Evolutionary conservation across 441 rosid genomes (phyloP).

Genomic region (Gossypium schwendimanii): DNA sequence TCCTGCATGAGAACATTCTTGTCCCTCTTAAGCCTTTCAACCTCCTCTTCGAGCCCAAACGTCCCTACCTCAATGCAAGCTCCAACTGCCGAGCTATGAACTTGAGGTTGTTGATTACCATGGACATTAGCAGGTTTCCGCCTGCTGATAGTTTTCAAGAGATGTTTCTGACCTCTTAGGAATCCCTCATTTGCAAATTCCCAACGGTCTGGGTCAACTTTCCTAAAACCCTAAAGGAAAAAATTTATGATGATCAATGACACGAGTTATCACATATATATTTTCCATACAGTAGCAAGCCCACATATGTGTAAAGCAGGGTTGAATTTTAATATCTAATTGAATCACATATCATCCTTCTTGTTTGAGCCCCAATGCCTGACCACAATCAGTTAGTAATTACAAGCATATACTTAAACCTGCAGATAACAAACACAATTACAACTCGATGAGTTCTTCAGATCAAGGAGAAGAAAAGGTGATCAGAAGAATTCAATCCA

Average conservation of each 20-base stretch:
- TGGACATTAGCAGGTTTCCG: conserved; percentile 46
- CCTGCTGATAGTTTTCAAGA: conserved; percentile 42
- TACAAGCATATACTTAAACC: conserved; percentile 16
- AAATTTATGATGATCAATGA: conserved; percentile 4
- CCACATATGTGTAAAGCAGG: conserved; percentile 2
- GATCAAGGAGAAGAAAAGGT: neutral
- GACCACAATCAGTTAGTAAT: conserved; percentile 13
- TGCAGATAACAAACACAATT: conserved; percentile 11
- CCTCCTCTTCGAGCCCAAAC: conserved; percentile 55
- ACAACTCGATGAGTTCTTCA: conserved; percentile 9
- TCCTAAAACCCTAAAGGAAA: conserved; percentile 47
- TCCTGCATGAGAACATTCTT: conserved; percentile 57
- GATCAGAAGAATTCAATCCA: neutral
- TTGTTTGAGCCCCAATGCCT: conserved; percentile 5
- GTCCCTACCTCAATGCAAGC: conserved; percentile 66
- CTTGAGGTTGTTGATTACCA: conserved; percentile 43
- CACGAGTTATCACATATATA: neutral
- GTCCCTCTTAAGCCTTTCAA: conserved; percentile 48
- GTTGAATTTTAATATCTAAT: neutral
- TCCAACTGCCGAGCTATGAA: conserved; percentile 43
- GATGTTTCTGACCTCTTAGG: conserved; percentile 49
- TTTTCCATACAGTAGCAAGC: conserved; percentile 4
- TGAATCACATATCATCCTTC: conserved; percentile 4
- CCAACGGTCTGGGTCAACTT: conserved; percentile 57
- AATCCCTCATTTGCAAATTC: conserved; percentile 63